Evolutionary conservation across 192 early-diverging fungal species (phyloP).

Genomic region (Globomyces pollinis-pini): DNA sequence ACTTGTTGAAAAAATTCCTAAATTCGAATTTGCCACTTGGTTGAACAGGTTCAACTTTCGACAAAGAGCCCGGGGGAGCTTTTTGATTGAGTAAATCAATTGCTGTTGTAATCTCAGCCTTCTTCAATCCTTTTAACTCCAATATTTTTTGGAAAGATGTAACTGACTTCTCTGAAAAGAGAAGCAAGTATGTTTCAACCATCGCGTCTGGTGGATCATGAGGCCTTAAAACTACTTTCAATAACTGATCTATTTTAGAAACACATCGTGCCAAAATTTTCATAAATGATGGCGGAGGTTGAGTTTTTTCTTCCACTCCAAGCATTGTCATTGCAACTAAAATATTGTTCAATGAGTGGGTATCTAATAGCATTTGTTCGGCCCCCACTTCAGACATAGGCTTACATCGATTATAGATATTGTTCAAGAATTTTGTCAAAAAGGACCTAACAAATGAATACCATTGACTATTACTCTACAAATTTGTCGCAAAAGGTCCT

Average conservation of each 20-base stretch:
- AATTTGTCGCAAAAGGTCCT: conserved; percentile 89
- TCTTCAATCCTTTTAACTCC: conserved; percentile 40
- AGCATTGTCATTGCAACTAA: conserved; percentile 68
- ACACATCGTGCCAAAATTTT: conserved; percentile 80
- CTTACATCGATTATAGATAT: conserved; percentile 60
- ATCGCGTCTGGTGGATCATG: conserved; percentile 74
- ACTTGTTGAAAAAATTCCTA: neutral
- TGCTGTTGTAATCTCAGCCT: neutral
- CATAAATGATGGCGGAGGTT: conserved; percentile 52
- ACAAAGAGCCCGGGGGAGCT: neutral
- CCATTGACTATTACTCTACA: conserved; percentile 76
- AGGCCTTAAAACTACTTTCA: conserved; percentile 85
- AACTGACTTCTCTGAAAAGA: conserved; percentile 65
- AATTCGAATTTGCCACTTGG: neutral
- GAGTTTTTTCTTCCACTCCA: conserved; percentile 38
- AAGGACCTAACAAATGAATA: conserved; percentile 55
- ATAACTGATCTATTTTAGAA: conserved; percentile 70
- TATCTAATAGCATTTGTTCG: conserved; percentile 94
- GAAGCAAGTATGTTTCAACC: conserved; percentile 80
- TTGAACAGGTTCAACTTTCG: neutral
- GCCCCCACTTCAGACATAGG: conserved; percentile 90
- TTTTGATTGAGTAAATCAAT: neutral
- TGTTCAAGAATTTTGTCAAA: conserved; percentile 56
- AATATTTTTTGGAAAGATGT: conserved; percentile 72
- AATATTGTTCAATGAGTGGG: conserved; percentile 80